Conservation (phyloP, 768 basidiomycete species). For the Ramaria rubella region DNA sequence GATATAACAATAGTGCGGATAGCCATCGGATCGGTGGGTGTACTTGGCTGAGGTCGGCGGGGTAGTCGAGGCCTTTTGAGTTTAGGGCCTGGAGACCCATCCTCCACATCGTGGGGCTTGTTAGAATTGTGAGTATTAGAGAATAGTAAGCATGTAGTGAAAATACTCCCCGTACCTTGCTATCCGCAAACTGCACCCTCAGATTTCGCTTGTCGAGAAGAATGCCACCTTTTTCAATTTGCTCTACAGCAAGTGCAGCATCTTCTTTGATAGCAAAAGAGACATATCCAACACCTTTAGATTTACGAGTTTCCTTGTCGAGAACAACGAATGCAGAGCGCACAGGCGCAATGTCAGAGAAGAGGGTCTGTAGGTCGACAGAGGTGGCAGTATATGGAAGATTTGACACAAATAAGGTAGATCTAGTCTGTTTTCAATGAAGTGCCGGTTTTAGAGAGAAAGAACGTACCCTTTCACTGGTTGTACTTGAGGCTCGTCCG, state of each 20-base stretch:
- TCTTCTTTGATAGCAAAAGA: constrained; percentile 88
- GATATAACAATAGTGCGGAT: constrained; percentile 74
- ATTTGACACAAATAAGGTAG: constrained; percentile 91
- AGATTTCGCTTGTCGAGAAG: constrained; percentile 60
- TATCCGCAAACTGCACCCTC: constrained; percentile 74
- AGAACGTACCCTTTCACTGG: constrained; percentile 1
- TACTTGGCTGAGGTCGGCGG: constrained; percentile 6
- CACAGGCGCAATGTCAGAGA: constrained; percentile 94
- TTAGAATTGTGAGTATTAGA: neutral
- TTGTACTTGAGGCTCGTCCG: neutral
- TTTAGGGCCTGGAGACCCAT: constrained; percentile 7
- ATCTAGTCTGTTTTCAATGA: constrained; percentile 31
- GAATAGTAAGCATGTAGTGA: neutral
- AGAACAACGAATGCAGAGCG: constrained; percentile 90
- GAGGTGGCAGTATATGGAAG: constrained; percentile 88
- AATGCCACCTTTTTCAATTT: constrained; percentile 59
- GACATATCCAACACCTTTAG: constrained; percentile 96
- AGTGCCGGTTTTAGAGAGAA: neutral
- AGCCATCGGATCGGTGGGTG: constrained; percentile 58
- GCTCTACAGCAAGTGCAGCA: constrained; percentile 66
- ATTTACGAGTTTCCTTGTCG: constrained; percentile 63
- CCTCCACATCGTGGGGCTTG: constrained; percentile 10
- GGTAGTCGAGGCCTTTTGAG: constrained; percentile 1
- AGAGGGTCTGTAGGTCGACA: constrained; percentile 83
- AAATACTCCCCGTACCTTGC: constrained; percentile 45